Evolutionary conservation across 1,139 yeast species (phyloP), one percentile per base, ranked within the genome.

Genomic region (Saccharomycopsis hybrid): DNA sequence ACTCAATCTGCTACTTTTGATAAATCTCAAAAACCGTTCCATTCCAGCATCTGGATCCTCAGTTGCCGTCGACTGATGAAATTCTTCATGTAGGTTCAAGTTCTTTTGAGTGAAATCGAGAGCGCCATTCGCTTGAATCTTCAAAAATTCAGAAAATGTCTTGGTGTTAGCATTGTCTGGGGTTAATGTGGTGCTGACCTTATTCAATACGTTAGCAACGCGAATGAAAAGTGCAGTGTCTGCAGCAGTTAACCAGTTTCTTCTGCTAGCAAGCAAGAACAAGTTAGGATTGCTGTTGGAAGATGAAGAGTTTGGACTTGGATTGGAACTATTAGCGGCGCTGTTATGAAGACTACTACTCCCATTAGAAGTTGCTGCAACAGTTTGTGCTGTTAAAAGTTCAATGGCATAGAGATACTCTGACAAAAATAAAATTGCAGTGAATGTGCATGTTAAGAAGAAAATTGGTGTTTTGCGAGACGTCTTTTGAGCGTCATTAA

Each of bases 401-500:
- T 83, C 90, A 38, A 82, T 66, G 5, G 70, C 66, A 52, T 72
- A 71, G 54, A 83, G 65, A 58, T 80, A 82, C 53, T 81, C 85
- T 2, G 87, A 78, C 51, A 83, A 70, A 43, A 82, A 66, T 50
- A 83, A 63, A 3, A 80, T 67, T 2, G 88, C 71, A 1, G 82
- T 75, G 60, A 82, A 81, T 30, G 82, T 72, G 60, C 86, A 80
- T 0, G 86, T 80, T 41, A 82, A 75, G 59, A 84, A 82, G 62
- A 82, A 82, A 18, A 83, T 84, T 2, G 92, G 92, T 0, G 90
- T 82, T 57, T 87, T 71, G 47, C 82, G 73, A 0, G 85, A 76
- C 0, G 84, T 78, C 59, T 77, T 76, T 54, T 77, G 80, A 2
- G 83, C 78, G 61, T 82, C 83, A 52, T 77, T 76, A 29, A 74